Evolutionary conservation across 1,284 basidiomycete genomes (phyloP), one percentile per base, ranked within the genome.

Genomic region (Lignosus rhinocerotis): DNA sequence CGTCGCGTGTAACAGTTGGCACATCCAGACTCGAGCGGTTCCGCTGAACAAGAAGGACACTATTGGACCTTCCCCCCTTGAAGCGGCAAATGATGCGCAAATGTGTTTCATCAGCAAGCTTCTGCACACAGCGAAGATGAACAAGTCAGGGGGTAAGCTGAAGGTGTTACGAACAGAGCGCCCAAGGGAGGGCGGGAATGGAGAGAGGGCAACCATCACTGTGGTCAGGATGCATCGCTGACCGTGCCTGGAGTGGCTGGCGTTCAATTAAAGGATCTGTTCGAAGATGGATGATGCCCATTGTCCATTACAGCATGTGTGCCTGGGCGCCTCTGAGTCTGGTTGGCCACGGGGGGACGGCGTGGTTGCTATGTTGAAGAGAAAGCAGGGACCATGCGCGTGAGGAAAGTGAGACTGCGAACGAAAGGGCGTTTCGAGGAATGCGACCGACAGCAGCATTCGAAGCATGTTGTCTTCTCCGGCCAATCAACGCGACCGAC

Each of bases 401-500:
- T 25, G 25, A 25, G 25, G 25, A 25, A 25, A 25, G 25, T 4
- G 25, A 25, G 25, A 4, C 25, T 25, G 25, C 25, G 25, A 25
- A 25, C 25, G 4, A 4, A 25, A 25, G 25, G 36, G 11, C 36
- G 36, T 3, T 38, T 38, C 46, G 25, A 25, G 25, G 25, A 25
- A 25, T 4, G 25, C 25, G 25, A 25, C 25, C 25, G n/a, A n/a
- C n/a, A n/a, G n/a, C 25, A 25, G 25, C 25, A 25, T 16, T 48
- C 33, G 46, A 48, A 48, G 46, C 16, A 17, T 19, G 5, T 11
- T n/a, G 17, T 16, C 25, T 32, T n/a, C 32, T 30, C n/a, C 46
- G 46, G 48, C 48, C 48, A 50, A 39, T 50, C 48, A 10, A 25
- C 34, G 30, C 47, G n/a, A n/a, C n/a, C n/a, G n/a, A n/a, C n/a